phyloP scores from a whole-genome alignment of 1,284 basidiomycete species.

The Pseudomicrostroma phylloplanum region DNA sequence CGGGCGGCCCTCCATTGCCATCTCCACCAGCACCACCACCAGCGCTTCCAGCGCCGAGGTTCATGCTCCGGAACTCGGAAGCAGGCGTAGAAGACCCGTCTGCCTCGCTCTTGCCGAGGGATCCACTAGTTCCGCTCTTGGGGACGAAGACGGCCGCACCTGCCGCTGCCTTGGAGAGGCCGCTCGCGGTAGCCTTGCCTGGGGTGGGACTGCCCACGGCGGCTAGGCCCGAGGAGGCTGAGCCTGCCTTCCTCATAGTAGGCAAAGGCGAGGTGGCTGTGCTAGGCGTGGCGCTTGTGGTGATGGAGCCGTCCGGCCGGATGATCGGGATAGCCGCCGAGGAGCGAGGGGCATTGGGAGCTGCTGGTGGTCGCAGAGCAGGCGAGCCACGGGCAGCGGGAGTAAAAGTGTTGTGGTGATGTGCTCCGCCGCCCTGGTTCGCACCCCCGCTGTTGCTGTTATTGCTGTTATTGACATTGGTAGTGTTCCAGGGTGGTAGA shows the following conservation, averaged over 20 bases:
- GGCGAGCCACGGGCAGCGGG: neutral
- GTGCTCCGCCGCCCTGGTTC: neutral
- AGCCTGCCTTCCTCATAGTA: neutral
- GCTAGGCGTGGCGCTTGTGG: conserved; percentile 2
- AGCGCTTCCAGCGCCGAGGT: conserved; percentile 7
- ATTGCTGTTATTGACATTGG: conserved; percentile 4
- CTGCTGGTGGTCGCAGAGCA: no score
- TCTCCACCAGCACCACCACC: conserved; percentile 12
- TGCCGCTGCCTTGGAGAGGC: conserved; percentile 33
- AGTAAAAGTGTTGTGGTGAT: conserved; percentile 1
- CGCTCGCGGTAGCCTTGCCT: conserved; percentile 10
- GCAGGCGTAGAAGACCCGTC: conserved; percentile 13
- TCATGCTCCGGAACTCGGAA: conserved; percentile 2
- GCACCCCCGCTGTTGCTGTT: neutral
- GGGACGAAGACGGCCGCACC: conserved; percentile 42
- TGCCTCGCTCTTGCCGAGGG: conserved; percentile 18
- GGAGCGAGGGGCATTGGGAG: neutral
- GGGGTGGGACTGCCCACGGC: conserved; percentile 15
- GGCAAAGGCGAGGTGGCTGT: neutral
- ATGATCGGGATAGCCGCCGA: conserved; percentile 17
- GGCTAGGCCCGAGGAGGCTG: conserved; percentile 8
- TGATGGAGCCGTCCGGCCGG: conserved; percentile 12
- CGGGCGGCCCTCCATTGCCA: conserved; percentile 3
- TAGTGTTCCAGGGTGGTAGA: neutral
- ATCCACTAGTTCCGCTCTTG: conserved; percentile 22